A percentile compares a stretch with the other conserved stretches of the same genome.
Evolutionary conservation across 2,329 filamentous ascomycete species (phyloP).

Genomic region (Cytospora leucostoma): DNA sequence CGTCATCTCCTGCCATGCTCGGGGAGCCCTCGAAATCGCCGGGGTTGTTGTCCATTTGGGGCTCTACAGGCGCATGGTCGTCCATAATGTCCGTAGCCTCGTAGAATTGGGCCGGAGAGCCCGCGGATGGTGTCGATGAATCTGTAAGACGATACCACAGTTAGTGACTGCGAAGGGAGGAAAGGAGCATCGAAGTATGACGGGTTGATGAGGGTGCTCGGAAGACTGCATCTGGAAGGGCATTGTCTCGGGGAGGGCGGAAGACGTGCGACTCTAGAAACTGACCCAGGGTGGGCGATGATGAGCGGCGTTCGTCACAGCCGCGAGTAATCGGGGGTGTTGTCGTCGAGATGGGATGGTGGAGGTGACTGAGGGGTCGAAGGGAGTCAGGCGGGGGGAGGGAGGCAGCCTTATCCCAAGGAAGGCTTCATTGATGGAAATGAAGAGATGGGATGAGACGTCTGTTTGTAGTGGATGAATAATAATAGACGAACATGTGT

Average conservation of each 20-base stretch:
- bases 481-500: neutral
- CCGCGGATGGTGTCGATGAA: constrained; percentile 47
- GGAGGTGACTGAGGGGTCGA: constrained; percentile 3
- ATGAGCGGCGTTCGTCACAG: constrained; percentile 5
- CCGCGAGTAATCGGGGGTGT: constrained; percentile 1
- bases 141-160: constrained; percentile 39
- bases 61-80: constrained; percentile 42
- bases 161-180: constrained; percentile 39
- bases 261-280: constrained; percentile 1
- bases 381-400: constrained; percentile 5
- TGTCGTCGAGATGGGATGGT: constrained; percentile 1
- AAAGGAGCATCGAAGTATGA: constrained; percentile 18
- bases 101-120: constrained; percentile 55
- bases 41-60: constrained; percentile 50
- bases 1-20: constrained; percentile 41
- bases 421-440: constrained; percentile 24
- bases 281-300: constrained; percentile 23
- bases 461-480: neutral
- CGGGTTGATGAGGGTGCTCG: constrained; percentile 12
- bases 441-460: neutral
- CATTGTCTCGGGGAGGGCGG: constrained; percentile 15
- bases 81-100: constrained; percentile 56
- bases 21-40: constrained; percentile 52
- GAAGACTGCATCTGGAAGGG: constrained; percentile 17
- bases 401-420: constrained; percentile 25